A percentile compares a stretch with the other conserved stretches of the same genome.
phyloP scores from a whole-genome alignment of 208 protist species.

The Leishmania martiniquensis region DNA sequence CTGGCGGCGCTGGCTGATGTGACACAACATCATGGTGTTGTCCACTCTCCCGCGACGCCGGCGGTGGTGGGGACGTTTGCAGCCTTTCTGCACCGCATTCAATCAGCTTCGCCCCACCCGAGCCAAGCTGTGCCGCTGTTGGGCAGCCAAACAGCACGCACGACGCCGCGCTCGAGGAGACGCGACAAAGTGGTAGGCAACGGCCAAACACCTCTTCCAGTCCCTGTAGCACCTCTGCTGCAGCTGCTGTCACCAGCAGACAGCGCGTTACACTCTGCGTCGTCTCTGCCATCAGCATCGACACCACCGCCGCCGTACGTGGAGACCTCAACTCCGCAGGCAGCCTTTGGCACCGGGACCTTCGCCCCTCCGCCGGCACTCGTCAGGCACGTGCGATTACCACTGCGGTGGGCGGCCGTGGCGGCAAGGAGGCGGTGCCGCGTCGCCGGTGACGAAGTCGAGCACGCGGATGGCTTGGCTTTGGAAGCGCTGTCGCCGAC shows the following conservation, averaged over 20 bases:
- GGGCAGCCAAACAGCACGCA: background rate
- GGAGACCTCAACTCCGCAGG: constrained; percentile 1
- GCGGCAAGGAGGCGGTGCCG: constrained; percentile 10
- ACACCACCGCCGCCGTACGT: constrained; percentile 25
- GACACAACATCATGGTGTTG: too few relatives aligned
- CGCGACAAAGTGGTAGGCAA: background rate
- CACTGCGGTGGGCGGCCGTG: constrained; percentile 18
- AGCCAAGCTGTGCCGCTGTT: background rate
- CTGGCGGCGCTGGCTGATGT: background rate
- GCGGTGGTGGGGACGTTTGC: constrained; percentile 18
- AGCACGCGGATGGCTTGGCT: background rate
- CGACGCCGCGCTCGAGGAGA: background rate
- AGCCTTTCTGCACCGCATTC: constrained; percentile 24
- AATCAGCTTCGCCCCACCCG: background rate
- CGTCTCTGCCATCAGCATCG: constrained; percentile 1
- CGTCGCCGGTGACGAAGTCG: background rate
- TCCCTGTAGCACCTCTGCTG: background rate
- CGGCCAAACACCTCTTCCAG: background rate
- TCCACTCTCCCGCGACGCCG: constrained; percentile 3
- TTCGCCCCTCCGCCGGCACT: constrained; percentile 18
- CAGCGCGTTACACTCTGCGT: background rate
- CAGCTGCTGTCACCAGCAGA: background rate
- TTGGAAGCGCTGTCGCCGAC: background rate
- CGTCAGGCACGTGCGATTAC: constrained; percentile 20
- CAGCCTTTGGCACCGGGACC: constrained; percentile 12